Base-by-base conservation (phyloP, 257 asterid genomes). In the Cynanchum wilfordii region DNA sequence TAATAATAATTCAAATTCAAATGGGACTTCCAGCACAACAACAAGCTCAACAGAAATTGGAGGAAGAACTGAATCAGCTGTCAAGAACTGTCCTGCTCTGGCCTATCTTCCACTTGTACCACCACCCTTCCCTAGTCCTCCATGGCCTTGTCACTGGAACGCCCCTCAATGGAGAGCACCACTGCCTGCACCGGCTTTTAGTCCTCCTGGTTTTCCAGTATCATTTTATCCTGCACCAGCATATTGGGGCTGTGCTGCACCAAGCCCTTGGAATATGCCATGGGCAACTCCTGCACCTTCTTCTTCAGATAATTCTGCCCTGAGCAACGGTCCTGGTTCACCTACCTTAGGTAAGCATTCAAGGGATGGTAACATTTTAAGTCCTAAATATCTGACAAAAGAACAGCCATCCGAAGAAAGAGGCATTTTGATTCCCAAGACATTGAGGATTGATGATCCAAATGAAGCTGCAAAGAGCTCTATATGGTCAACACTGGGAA, bases 381-480 rank as follows among this genome's bases (percentile, higher is more conserved):
- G 42, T 24, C 67, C 73, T 29, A 44, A 82, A 42, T 70, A 78
- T 51, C 20, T 29, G 25, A 76, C 29, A 19, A 75, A 58, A 57
- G 78, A 67, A 6, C 77, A 79, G 44, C 1, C 66, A 22, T 45
- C 49, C 2, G 70, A 56, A 74, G 56, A 66, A 54, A 78, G 69
- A 8, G 30, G 83, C 7, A 79, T 85, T 42, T 50, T 83, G 79
- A 72, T 79, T 60, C 89, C 92, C 0, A 88, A 83, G 81, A 83
- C 87, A 10, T 62, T 89, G 42, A 86, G 96, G 83, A 82, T 87
- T 59, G 87, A 86, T 64, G 92, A 88, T 74, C 89, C 91, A 3
- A 84, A 70, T 45, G 96, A 89, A 30, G 90, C 93, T 45, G 88
- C 93, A 7, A 86, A 86, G 83, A 87, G 95, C 69, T 88, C 93